Base-by-base conservation (phyloP, 352 stramenopile genomes). In the Phytophthora fragariaefolia region DNA sequence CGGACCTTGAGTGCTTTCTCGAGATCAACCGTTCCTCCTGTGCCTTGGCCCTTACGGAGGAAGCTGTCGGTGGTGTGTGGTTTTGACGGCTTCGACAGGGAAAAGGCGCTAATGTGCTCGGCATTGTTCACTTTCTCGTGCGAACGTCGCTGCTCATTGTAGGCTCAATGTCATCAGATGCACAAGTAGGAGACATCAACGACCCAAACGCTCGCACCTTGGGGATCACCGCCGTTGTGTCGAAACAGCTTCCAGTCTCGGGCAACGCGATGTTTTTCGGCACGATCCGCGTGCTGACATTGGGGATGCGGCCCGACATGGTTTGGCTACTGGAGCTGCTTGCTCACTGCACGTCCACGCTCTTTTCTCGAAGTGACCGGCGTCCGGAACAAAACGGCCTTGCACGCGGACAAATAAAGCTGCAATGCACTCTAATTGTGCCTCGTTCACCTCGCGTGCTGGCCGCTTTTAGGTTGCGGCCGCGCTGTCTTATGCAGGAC, bases 191-290 rank as follows among this genome's bases (percentile, higher is more conserved):
- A n/a, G n/a, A n/a, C n/a, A n/a, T n/a, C n/a, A n/a, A n/a, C n/a
- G n/a, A n/a, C n/a, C n/a, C n/a, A n/a, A n/a, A n/a, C n/a, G n/a
- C 13, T 57, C 56, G 3, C 56, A 91, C 79, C 77, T 92, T 92
- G 26, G 69, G 26, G 20, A 58, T 40, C 13, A 89, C 79, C 18
- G 78, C 63, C 1, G 96, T 99, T 26, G 90, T 94, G 76, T 99
- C 96, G 62, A 99, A 98, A 69, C 95, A 98, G 56, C 94, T 98
- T 12, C 95, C 94, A 0, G 95, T 98, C 76, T 98, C 91, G 6
- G 83, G 80, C 23, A 97, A 60, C 18, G 84, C 49, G 38, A 92
- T 79, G 23, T 77, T 83, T 58, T 92, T 92, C 15, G 87, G 83
- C 64, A 93, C 87, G 56, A 95, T 91, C 36, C 85, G 82, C 47